These are phyloP conservation scores for Spinellus fusiger DNA, from an alignment of 192 early-diverging fungal species.

Conservation along the genomic window DNA sequence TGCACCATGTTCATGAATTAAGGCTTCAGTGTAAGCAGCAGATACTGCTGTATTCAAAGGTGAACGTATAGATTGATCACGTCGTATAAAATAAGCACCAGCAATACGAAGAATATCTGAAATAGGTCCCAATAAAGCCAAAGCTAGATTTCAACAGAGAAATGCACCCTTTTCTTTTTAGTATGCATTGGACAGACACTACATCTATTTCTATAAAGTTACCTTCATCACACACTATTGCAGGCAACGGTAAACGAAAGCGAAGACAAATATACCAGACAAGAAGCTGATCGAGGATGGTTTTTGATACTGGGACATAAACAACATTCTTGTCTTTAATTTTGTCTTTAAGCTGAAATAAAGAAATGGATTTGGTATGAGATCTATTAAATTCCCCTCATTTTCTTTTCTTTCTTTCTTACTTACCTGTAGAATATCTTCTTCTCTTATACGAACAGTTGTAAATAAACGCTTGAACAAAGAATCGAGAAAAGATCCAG, in stretches of 20 bases:
- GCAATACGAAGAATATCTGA: slow-evolving; percentile 30
- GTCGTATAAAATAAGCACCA: slow-evolving; percentile 29
- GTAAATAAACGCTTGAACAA: slow-evolving; percentile 28
- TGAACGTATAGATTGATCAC: slow-evolving; percentile 19
- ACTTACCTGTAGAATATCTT: slow-evolving; percentile 23
- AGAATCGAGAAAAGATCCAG: slow-evolving; percentile 24
- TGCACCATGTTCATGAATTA: slow-evolving; percentile 31
- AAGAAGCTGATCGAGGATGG: slow-evolving; percentile 29
- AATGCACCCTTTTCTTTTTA: neutral
- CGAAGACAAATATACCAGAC: slow-evolving; percentile 34
- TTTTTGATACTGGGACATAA: slow-evolving; percentile 34
- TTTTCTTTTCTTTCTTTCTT: neutral
- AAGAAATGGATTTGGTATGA: neutral
- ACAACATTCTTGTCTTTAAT: slow-evolving; percentile 30
- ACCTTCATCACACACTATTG: slow-evolving; percentile 36
- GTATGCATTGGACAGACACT: neutral
- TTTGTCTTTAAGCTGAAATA: slow-evolving; percentile 13
- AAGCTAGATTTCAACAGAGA: slow-evolving; percentile 17
- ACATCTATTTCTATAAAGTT: neutral
- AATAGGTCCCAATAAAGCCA: slow-evolving; percentile 31
- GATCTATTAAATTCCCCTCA: neutral
- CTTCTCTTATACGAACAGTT: slow-evolving; percentile 16
- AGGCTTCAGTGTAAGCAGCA: slow-evolving; percentile 26
- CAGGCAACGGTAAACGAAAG: slow-evolving; percentile 31
- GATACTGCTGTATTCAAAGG: slow-evolving; percentile 27